phyloP scores from a whole-genome alignment of 2,329 filamentous ascomycete genomes.

The Aspergillus luchuensis region DNA sequence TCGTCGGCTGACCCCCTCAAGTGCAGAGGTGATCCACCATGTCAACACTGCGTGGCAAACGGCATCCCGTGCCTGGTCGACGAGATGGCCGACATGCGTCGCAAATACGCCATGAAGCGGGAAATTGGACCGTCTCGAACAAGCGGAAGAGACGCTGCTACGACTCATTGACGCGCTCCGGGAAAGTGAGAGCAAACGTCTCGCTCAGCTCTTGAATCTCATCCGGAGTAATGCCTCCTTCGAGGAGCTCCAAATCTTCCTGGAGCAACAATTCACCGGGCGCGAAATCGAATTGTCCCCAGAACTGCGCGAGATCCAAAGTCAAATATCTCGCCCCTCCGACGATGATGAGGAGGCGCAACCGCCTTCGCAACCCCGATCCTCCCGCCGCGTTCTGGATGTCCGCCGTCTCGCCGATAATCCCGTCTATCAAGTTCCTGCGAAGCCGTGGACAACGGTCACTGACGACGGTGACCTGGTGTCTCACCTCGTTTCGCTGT shows the following conservation, averaged over 20 bases:
- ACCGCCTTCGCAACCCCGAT: not conserved
- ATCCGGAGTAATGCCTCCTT: constrained; percentile 30
- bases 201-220: constrained; percentile 27
- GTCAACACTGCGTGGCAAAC: constrained; percentile 30
- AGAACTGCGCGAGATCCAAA: constrained; percentile 20
- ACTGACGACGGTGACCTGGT: constrained; percentile 36
- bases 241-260: constrained; percentile 24
- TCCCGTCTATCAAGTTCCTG: constrained; percentile 29
- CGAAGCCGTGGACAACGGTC: constrained; percentile 37
- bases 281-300: constrained; percentile 18
- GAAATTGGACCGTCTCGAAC: constrained; percentile 25
- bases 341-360: constrained; percentile 12
- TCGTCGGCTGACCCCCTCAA: constrained; percentile 7
- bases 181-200: constrained; percentile 19
- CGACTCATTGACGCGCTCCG: constrained; percentile 26
- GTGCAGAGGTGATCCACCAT: constrained; percentile 33
- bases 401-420: constrained; percentile 30
- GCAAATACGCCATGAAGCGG: constrained; percentile 29
- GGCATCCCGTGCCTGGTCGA: constrained; percentile 30
- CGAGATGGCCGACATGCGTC: constrained; percentile 32
- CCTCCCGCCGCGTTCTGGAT: constrained; percentile 22
- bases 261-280: constrained; percentile 21
- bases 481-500: constrained; percentile 37
- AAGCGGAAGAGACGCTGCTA: constrained; percentile 19
- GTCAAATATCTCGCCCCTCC: constrained; percentile 11